Conservation (phyloP, 2,329 filamentous ascomycete species). For the Rhynchosporium agropyri region DNA sequence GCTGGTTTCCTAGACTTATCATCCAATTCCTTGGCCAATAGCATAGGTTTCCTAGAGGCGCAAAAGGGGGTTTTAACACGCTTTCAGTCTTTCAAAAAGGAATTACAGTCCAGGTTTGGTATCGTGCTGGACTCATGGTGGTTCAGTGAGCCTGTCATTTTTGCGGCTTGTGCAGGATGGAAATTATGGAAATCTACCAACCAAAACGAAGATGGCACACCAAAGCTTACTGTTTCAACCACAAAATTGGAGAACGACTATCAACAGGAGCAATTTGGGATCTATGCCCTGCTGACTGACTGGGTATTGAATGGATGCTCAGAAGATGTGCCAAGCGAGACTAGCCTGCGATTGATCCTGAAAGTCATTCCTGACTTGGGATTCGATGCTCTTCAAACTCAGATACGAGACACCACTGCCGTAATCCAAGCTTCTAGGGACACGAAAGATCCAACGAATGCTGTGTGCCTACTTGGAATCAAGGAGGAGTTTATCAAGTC, state of each 20-base stretch:
- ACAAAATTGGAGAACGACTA: not conserved
- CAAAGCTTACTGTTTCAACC: not conserved
- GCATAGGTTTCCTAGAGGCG: conserved; percentile 6
- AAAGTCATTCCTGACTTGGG: not conserved
- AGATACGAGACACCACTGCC: conserved; percentile 2
- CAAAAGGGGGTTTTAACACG: not conserved
- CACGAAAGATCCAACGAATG: not conserved
- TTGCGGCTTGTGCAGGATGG: conserved; percentile 20
- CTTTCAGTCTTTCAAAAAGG: conserved; percentile 12
- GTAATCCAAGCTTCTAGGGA: not conserved
- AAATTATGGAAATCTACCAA: conserved; percentile 17
- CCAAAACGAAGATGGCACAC: conserved; percentile 7
- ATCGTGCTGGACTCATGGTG: conserved; percentile 20
- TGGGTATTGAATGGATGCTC: not conserved
- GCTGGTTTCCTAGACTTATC: not conserved
- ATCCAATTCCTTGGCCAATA: not conserved
- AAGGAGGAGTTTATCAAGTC: conserved; percentile 19
- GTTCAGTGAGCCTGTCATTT: conserved; percentile 14
- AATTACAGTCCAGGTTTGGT: conserved; percentile 6
- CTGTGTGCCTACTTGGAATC: conserved; percentile 5
- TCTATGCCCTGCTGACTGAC: not conserved
- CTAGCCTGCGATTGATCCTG: not conserved
- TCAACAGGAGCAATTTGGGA: conserved; percentile 2
- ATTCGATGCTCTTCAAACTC: not conserved
- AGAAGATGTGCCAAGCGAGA: not conserved